Evolutionary conservation across 257 asterid species (phyloP), one percentile per base, ranked within the genome.

Genomic region (Solanum chmielewskii): DNA sequence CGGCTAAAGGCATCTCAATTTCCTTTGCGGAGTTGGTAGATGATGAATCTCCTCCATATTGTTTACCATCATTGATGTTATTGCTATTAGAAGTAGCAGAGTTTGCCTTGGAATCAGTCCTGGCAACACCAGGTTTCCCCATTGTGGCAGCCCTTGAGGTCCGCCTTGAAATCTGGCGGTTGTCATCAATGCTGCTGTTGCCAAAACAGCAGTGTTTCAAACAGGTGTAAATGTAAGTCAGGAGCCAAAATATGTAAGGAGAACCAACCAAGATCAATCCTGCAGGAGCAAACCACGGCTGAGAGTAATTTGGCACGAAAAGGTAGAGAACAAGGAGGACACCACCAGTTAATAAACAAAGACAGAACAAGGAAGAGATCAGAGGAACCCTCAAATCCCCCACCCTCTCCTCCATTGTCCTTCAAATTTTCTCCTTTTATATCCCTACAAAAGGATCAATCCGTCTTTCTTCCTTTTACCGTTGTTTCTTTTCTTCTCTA

Each of bases 161-260:
- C 9, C 71, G 80, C 85, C 68, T 20, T 2, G 87, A 85, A 49
- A 78, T 6, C n/a, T 87, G 90, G 37, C 77, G 70, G 60, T 87
- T 80, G 23, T 76, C 35, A 11, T 76, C 35, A 11, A 42, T 8
- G 56, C 31, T 78, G 74, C 23, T 42, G 27, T 78, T 16, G 9
- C 27, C 56, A 20, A 16, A 14, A 25, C 27, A 18, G 27, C 86
- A 86, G 25, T 85, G 74, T 69, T 88, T 91, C 42, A 69, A 14
- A 89, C 89, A 88, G 15, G 93, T 68, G 89, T 91, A 91, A 25
- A 89, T 29, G 77, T 89, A 91, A 25, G 89, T 77, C 33, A 91
- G 66, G 62, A 89, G 12, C 93, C 93, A 91, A 39, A 91, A 91
- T 11, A 88, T 69, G 90, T 90, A 91, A 6, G 93, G 93, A 5